These are phyloP conservation scores for Rhizopus stolonifer DNA, from an alignment of 371 early-diverging fungal genomes.

Conservation along the genomic window DNA sequence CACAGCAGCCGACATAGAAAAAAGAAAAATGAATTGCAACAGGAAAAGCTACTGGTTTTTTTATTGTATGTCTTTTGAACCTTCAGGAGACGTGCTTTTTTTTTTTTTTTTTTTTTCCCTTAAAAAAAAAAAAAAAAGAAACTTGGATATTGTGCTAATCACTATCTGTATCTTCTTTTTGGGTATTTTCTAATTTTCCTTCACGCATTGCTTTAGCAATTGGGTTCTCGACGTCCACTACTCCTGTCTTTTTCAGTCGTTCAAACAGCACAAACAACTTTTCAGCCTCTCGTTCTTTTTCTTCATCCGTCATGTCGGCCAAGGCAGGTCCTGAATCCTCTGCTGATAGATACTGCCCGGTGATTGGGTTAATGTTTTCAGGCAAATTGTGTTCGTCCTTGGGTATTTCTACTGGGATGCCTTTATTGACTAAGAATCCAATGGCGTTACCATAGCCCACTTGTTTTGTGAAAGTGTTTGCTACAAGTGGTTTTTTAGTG, in stretches of 20 bases:
- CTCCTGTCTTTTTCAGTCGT: constrained; percentile 85
- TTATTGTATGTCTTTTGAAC: neutral
- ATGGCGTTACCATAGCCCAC: constrained; percentile 93
- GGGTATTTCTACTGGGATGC: constrained; percentile 51
- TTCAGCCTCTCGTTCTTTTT: constrained; percentile 94
- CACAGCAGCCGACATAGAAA: neutral
- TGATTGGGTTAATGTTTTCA: constrained; percentile 78
- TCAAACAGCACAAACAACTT: constrained; percentile 91
- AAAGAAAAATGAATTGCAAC: constrained; percentile 1
- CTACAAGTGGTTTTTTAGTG: constrained; percentile 34
- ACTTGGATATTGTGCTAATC: constrained; percentile 3
- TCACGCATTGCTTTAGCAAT: constrained; percentile 56
- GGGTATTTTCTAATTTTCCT: constrained; percentile 34
- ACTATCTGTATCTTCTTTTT: constrained; percentile 13
- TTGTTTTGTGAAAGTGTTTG: constrained; percentile 66
- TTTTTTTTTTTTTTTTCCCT: neutral
- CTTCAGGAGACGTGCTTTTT: constrained; percentile 11
- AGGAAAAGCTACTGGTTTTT: neutral
- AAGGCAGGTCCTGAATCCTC: constrained; percentile 54
- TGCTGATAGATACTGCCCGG: constrained; percentile 61
- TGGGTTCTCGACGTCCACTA: constrained; percentile 75
- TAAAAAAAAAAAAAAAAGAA: constrained; percentile 5
- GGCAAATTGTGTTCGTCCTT: constrained; percentile 4
- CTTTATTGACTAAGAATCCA: constrained; percentile 78
- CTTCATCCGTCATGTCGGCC: constrained; percentile 91